A percentile compares a stretch with the other conserved stretches of the same genome.
These are phyloP conservation scores for Prunus kanzakura DNA, from an alignment of 306 rosid genomes.

Conservation along the genomic window DNA sequence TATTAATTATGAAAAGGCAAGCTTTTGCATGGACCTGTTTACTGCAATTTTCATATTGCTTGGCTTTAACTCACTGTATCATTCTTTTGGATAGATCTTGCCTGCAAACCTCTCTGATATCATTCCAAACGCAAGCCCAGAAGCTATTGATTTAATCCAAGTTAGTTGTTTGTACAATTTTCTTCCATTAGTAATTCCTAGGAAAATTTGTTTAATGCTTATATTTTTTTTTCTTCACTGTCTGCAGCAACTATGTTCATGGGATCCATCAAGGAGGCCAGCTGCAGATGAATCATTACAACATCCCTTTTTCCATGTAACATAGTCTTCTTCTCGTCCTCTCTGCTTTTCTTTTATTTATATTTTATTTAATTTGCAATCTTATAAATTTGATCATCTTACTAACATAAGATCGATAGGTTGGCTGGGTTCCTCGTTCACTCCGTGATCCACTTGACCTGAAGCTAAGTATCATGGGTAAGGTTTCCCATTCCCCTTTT, in stretches of 20 bases:
- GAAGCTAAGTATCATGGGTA: slow-evolving; percentile 74
- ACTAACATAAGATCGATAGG: slow-evolving; percentile 46
- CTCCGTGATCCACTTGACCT: slow-evolving; percentile 72
- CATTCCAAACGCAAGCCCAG: slow-evolving; percentile 75
- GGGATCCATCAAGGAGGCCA: slow-evolving; percentile 86
- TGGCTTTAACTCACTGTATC: slow-evolving; percentile 1
- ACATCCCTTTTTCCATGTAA: slow-evolving; percentile 82
- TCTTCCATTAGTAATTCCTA: slow-evolving; percentile 3
- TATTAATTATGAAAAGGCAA: slow-evolving; percentile 54
- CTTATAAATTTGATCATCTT: slow-evolving; percentile 22
- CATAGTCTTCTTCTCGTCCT: slow-evolving; percentile 11
- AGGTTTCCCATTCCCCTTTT: background rate
- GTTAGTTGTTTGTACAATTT: slow-evolving; percentile 34
- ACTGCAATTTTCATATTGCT: background rate
- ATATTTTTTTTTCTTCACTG: slow-evolving; percentile 14
- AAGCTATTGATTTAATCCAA: slow-evolving; percentile 74
- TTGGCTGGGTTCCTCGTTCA: slow-evolving; percentile 56
- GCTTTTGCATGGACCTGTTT: slow-evolving; percentile 10
- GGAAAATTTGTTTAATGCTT: slow-evolving; percentile 1
- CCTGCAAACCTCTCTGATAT: slow-evolving; percentile 63
- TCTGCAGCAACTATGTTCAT: slow-evolving; percentile 60
- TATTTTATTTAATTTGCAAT: background rate
- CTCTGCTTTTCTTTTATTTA: too few relatives aligned
- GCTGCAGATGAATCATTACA: slow-evolving; percentile 67
- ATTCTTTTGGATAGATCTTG: slow-evolving; percentile 43